These are phyloP conservation scores for Vishniacozyma victoriae DNA, from an alignment of 768 basidiomycete species.

Conservation along the genomic window DNA sequence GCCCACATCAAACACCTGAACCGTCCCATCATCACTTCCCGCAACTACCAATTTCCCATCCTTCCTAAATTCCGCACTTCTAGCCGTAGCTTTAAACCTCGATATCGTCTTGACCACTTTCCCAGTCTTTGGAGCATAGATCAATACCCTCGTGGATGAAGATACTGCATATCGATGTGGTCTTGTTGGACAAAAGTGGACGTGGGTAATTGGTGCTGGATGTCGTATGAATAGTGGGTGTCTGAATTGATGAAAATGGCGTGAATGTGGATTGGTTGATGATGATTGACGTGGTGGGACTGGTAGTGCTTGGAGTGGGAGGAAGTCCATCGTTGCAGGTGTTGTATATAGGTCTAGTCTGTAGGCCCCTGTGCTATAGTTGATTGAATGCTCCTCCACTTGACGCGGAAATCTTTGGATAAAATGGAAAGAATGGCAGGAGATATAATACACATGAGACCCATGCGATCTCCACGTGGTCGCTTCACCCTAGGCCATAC, in stretches of 20 bases:
- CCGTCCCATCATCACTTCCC: constrained; percentile 85
- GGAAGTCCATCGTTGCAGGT: constrained; percentile 47
- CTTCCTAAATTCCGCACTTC: constrained; percentile 76
- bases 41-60: constrained; percentile 95
- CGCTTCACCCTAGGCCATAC: too few relatives aligned
- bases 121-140: constrained; percentile 93
- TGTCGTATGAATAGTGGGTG: constrained; percentile 79
- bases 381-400: too few relatives aligned
- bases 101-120: constrained; percentile 94
- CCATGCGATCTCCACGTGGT: too few relatives aligned
- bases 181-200: constrained; percentile 80
- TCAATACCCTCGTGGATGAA: constrained; percentile 84
- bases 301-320: constrained; percentile 36
- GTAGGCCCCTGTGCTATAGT: too few relatives aligned
- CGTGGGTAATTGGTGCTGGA: constrained; percentile 88
- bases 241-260: constrained; percentile 44
- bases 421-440: too few relatives aligned
- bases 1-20: constrained; percentile 86
- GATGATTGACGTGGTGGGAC: constrained; percentile 31
- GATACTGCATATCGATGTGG: constrained; percentile 96
- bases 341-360: too few relatives aligned
- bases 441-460: too few relatives aligned
- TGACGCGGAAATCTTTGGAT: too few relatives aligned
- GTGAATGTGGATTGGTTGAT: constrained; percentile 38
- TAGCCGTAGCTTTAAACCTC: constrained; percentile 91